Evolutionary conservation across 192 early-diverging fungal species (phyloP), one percentile per base, ranked within the genome.

Genomic region (Coemansia sp.): DNA sequence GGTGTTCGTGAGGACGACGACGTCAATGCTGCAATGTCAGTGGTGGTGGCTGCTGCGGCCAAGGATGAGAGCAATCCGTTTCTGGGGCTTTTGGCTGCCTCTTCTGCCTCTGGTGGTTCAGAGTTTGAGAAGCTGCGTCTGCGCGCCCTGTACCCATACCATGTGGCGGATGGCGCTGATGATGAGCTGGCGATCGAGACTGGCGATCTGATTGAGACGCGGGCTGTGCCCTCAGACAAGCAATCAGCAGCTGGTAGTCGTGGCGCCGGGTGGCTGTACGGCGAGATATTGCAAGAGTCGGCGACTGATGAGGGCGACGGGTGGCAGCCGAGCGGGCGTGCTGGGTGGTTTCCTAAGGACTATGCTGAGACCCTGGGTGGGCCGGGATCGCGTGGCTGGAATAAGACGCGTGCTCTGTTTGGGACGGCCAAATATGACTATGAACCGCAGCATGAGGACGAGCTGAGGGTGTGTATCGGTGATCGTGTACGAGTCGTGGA

Each of bases 401-500:
- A 37, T 50, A 71, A 70, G 59, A 78, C 75, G 0, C 56, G 53
- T 35, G 75, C 75, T 1, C 27, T 27, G 26, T 78, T 78, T 42
- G 75, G 75, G 0, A 62, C 65, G 0, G 75, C 68, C 15, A 78
- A 78, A 22, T 78, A 78, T 36, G 65, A 63, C 12, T 78, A 78
- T 58, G 62, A 64, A 39, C 75, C 68, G 27, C 68, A 78, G 54
- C 68, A 78, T 26, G 69, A 78, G 0, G 75, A 78, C 15, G 75
- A 78, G 52, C 65, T 78, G n/a, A 35, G 36, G n/a, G 54, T 78
- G 8, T 15, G 27, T 0, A 21, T 62, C 7, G 75, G 69, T 4
- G 69, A 72, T 22, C 62, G 75, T 7, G 75, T 78, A 0, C 21
- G 75, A 0, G 69, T 78, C 14, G 58, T 78, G 10, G 75, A 78